These are phyloP conservation scores for Kodamaea sp. DNA, from an alignment of 1,139 yeast species.

Conservation along the genomic window DNA sequence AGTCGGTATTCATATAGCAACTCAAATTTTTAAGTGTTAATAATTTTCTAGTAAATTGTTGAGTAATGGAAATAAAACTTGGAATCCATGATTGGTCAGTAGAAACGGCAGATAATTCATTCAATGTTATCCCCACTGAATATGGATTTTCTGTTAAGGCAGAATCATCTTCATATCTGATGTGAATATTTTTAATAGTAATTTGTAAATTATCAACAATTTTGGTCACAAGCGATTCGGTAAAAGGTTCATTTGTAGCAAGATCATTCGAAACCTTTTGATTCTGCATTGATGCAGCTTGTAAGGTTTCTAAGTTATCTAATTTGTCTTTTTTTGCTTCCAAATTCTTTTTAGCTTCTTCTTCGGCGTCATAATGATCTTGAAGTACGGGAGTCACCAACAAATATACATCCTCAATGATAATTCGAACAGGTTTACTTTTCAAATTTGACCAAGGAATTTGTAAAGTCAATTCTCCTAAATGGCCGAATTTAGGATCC, in stretches of 20 bases:
- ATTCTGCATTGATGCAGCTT: conserved; percentile 41
- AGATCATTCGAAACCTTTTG: conserved; percentile 41
- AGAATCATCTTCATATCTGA: conserved; percentile 82
- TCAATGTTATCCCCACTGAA: conserved; percentile 76
- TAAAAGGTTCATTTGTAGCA: conserved; percentile 66
- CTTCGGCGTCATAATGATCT: conserved; percentile 57
- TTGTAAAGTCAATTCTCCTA: conserved; percentile 84
- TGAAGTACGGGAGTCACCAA: conserved; percentile 69
- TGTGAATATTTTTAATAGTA: conserved; percentile 87
- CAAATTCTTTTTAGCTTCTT: conserved; percentile 62
- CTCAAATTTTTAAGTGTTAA: conserved; percentile 73
- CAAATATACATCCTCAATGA: conserved; percentile 84
- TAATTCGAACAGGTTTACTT: conserved; percentile 85
- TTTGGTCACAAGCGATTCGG: conserved; percentile 83
- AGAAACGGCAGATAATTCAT: conserved; percentile 88
- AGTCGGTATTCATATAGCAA: conserved; percentile 81
- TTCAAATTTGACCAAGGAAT: conserved; percentile 97
- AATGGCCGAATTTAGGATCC: conserved; percentile 85
- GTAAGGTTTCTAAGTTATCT: conserved; percentile 62
- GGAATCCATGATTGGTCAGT: conserved; percentile 86
- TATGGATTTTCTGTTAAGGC: conserved; percentile 69
- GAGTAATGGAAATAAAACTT: conserved; percentile 73
- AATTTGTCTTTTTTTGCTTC: conserved; percentile 64
- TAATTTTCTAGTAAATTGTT: conserved; percentile 68
- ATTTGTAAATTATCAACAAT: conserved; percentile 90